These are phyloP conservation scores for Penicillium taxi DNA, from an alignment of 495 filamentous ascomycete species.

Conservation along the genomic window DNA sequence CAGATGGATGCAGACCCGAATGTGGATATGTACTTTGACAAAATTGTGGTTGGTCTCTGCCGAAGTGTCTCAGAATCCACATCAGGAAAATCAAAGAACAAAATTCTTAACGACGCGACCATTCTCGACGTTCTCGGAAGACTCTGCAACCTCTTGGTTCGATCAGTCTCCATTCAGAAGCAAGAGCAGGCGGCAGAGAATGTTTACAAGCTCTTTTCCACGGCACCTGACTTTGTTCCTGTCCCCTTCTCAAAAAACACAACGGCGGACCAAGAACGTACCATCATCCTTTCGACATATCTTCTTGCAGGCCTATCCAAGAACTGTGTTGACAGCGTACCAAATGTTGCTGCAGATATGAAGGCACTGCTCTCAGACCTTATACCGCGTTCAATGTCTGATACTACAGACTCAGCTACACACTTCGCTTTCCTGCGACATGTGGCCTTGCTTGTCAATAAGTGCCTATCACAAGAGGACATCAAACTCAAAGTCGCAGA, in stretches of 20 bases:
- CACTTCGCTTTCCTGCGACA: conserved; percentile 51
- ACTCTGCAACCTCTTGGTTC: conserved; percentile 53
- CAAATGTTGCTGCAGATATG: conserved; percentile 29
- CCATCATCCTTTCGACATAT: conserved; percentile 54
- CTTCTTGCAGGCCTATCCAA: conserved; percentile 51
- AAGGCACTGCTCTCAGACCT: conserved; percentile 35
- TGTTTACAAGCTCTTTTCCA: conserved; percentile 49
- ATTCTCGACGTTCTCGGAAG: conserved; percentile 57
- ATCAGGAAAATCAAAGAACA: conserved; percentile 29
- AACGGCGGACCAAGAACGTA: conserved; percentile 33
- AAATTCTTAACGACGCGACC: conserved; percentile 45
- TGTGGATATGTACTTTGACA: conserved; percentile 51
- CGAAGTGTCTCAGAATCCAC: conserved; percentile 37
- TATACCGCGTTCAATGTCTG: conserved; percentile 26
- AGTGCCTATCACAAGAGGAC: conserved; percentile 48
- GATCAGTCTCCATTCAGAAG: conserved; percentile 43
- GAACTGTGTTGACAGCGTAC: conserved; percentile 22
- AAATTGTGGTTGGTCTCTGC: conserved; percentile 48
- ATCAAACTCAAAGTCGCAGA: conserved; percentile 29
- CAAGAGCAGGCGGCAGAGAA: conserved; percentile 49
- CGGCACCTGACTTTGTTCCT: conserved; percentile 25
- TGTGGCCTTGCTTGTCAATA: conserved; percentile 57
- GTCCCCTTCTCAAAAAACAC: conserved; percentile 33
- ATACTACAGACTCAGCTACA: conserved; percentile 29
- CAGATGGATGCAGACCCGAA: conserved; percentile 41